Evolutionary conservation across 345 rosid species (phyloP).

Genomic region (Sisymbrium irio): DNA sequence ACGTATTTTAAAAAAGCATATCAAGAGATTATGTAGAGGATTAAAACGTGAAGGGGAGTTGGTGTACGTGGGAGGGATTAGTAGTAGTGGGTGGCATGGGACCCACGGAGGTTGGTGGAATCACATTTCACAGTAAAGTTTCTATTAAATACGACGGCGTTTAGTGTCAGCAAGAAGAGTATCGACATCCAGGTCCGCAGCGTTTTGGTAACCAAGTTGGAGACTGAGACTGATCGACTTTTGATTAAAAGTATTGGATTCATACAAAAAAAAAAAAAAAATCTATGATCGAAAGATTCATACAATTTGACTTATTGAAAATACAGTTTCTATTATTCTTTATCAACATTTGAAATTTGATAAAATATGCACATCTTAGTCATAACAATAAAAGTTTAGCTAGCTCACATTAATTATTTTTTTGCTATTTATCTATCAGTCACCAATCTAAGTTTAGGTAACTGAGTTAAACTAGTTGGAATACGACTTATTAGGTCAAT

Average conservation of each 20-base stretch:
- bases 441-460: not conserved
- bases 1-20: not conserved
- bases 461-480: not conserved
- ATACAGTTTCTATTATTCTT: not conserved
- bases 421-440: not conserved
- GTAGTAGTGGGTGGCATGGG: slow-evolving; percentile 31
- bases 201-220: slow-evolving; percentile 12
- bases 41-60: slow-evolving; percentile 35
- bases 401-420: not conserved
- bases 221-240: no score
- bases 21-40: not conserved
- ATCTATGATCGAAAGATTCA: no score
- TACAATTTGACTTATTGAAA: not conserved
- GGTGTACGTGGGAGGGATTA: slow-evolving; percentile 26
- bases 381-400: not conserved
- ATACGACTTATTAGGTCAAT: not conserved
- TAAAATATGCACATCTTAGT: not conserved
- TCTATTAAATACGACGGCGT: slow-evolving; percentile 2
- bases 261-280: no score
- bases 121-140: slow-evolving; percentile 21
- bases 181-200: not conserved
- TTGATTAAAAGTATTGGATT: no score
- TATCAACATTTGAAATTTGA: not conserved
- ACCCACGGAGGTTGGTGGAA: slow-evolving; percentile 35
- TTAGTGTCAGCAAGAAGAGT: not conserved